Percentiles rank a stretch among this genome's conserved stretches.
These are phyloP conservation scores for Penicillium sp. DNA, from an alignment of 2,329 filamentous ascomycete genomes.

Conservation along the genomic window DNA sequence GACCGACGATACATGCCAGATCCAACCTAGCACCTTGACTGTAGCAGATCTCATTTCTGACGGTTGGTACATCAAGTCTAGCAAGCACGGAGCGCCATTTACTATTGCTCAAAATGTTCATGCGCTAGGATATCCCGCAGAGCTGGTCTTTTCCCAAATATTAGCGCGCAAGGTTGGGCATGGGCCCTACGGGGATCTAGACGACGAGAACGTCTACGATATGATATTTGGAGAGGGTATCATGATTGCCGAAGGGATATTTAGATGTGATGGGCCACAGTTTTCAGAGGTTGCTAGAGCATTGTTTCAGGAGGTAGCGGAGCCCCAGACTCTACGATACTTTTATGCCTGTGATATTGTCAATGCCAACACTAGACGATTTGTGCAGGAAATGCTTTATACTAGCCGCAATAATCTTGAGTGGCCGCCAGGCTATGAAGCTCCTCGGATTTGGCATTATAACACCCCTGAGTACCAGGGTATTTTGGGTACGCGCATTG, in stretches of 20 bases:
- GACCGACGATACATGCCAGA: neutral
- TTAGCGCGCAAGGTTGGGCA: neutral
- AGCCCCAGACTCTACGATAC: neutral
- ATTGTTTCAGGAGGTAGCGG: neutral
- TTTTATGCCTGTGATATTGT: neutral
- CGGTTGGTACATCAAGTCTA: neutral
- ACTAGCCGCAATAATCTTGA: neutral
- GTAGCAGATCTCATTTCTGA: neutral
- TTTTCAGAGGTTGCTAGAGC: conserved; percentile 1
- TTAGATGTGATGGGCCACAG: neutral
- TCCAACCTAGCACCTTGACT: neutral
- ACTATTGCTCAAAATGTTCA: neutral
- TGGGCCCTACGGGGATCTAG: neutral
- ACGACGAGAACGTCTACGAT: neutral
- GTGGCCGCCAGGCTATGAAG: neutral
- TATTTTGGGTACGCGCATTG: conserved; percentile 1
- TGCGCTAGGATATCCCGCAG: neutral
- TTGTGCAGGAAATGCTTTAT: neutral
- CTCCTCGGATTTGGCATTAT: neutral
- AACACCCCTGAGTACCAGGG: conserved; percentile 1
- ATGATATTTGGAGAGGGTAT: neutral
- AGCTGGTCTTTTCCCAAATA: neutral
- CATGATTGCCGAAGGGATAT: neutral
- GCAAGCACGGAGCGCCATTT: neutral
- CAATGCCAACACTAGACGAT: neutral